Conservation (phyloP, 768 basidiomycete genomes). For the Pleurotus platypus region DNA sequence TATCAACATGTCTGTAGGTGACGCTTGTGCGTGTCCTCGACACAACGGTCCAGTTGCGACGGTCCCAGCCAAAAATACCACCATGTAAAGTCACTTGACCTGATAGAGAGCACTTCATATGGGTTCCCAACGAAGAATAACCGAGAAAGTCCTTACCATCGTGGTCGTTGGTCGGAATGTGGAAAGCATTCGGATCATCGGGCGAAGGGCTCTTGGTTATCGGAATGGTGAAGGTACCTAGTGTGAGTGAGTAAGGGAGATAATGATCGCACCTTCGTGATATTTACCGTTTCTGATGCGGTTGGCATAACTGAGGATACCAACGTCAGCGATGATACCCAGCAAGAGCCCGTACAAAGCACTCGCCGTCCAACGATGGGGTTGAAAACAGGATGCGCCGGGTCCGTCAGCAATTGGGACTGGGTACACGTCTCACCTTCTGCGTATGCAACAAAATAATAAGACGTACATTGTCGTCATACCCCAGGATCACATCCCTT, state of each 20-base stretch:
- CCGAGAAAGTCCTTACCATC: constrained; percentile 28
- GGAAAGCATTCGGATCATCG: constrained; percentile 40
- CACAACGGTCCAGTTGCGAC: constrained; percentile 51
- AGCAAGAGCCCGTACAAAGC: neutral
- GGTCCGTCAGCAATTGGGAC: constrained; percentile 39
- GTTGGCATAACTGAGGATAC: constrained; percentile 40
- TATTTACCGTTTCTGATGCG: constrained; percentile 44
- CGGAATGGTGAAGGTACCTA: constrained; percentile 53
- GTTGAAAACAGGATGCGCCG: constrained; percentile 45
- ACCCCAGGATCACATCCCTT: constrained; percentile 55
- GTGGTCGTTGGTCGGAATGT: constrained; percentile 48
- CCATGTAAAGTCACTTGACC: constrained; percentile 51
- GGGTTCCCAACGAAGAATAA: neutral
- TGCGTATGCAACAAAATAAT: neutral
- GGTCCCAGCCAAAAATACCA: constrained; percentile 54
- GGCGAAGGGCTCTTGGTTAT: constrained; percentile 42
- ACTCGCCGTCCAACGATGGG: constrained; percentile 31
- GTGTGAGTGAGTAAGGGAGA: neutral
- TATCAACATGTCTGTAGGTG: constrained; percentile 49
- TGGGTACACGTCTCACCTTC: constrained; percentile 12
- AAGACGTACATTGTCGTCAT: constrained; percentile 46
- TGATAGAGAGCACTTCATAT: neutral
- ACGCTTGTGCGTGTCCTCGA: constrained; percentile 40
- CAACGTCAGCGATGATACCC: neutral
- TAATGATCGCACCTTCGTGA: neutral